Base-by-base conservation (phyloP, 202 grass and related monocot genomes). In the Digitaria exilis region DNA sequence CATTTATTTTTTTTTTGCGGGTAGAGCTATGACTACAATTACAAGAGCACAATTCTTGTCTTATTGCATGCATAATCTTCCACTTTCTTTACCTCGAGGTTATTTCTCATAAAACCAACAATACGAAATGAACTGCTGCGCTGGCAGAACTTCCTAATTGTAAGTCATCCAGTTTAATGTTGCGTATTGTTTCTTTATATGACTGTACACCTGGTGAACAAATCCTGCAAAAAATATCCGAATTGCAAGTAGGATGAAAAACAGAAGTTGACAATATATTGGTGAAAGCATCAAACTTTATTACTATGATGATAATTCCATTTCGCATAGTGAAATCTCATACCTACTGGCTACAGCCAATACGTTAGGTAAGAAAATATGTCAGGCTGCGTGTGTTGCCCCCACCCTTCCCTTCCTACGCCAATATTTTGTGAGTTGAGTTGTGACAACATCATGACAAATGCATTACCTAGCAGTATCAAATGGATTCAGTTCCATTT, bases 161-260 rank as follows among this genome's bases (percentile, higher is more conserved):
- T 9, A 28, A 82, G 28, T 22, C 21, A 2, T 49, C 44, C 44
- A 52, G 43, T 45, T 45, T 50, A 37, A 14, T 58, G 24, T 58
- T 58, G 15, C 68, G 73, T 14, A 73, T 45, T 51, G 43, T 73
- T 52, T 51, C 18, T 82, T 34, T 26, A 73, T 41, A 48, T 63
- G 11, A 63, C 44, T 21, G 80, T 17, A 61, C 22, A 16, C 29
- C 6, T 60, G 39, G 32, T 3, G 45, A 62, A 73, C 51, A 60
- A 9, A 6, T 21, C 13, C 3, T 26, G 64, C 52, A 14, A 69
- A 17, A 75, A 56, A 37, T 0, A 55, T 39, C 41, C 19, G 31
- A 44, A 32, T 9, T 67, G 12, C 19, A 35, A 12, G 43, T 32
- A 21, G 13, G 10, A 46, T 29, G 21, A 46, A 56, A n/a, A 31